These are phyloP conservation scores for Physaria fendleri DNA, from an alignment of 345 rosid genomes.

Conservation along the genomic window DNA sequence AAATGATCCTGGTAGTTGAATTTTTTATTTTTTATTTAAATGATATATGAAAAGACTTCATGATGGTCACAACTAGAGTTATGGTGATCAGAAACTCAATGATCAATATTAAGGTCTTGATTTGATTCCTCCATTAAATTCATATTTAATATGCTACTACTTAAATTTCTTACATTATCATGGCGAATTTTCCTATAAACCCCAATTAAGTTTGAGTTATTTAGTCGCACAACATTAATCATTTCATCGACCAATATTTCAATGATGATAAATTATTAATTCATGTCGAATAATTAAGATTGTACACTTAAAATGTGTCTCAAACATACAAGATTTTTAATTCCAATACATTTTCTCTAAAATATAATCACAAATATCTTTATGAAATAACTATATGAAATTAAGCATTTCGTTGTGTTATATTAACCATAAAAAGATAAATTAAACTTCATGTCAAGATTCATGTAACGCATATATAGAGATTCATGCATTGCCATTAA, in stretches of 20 bases:
- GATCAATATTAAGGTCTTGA: not conserved
- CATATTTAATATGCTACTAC: not conserved
- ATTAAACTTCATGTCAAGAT: not conserved
- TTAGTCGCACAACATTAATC: not conserved
- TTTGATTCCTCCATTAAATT: not conserved
- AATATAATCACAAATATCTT: not conserved
- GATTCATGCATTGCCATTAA: constrained; percentile 20
- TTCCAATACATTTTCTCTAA: not conserved
- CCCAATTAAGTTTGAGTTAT: not conserved
- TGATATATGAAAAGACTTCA: not conserved
- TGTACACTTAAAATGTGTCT: no score
- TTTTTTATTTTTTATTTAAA: no score
- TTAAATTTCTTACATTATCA: not conserved
- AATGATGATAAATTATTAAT: not conserved
- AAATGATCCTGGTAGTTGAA: no score
- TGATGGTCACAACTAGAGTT: not conserved
- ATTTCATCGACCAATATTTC: no score
- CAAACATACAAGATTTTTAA: no score
- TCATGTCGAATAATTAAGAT: not conserved
- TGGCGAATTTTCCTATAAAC: not conserved
- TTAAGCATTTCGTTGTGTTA: not conserved
- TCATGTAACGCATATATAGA: not conserved
- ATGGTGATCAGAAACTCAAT: not conserved
- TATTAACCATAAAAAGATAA: not conserved
- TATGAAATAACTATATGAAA: not conserved